These are phyloP conservation scores for Colletotrichum australisinense DNA, from an alignment of 2,329 filamentous ascomycete genomes.

Conservation along the genomic window DNA sequence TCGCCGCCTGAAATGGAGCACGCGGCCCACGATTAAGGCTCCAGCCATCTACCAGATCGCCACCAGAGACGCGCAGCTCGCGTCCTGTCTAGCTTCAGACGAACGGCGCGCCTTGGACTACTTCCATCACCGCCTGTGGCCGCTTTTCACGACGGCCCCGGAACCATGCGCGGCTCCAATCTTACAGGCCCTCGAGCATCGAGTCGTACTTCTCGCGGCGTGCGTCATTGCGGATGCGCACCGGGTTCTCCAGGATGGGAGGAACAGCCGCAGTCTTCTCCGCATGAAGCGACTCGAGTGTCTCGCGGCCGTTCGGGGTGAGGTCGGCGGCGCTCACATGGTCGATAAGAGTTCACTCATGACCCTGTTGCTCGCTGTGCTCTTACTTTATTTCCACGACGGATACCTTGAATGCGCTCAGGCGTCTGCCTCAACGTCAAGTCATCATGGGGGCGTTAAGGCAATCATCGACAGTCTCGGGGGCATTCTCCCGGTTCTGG, in stretches of 20 bases:
- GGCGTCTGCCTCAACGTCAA: slow-evolving; percentile 40
- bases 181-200: slow-evolving; percentile 44
- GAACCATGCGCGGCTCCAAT: slow-evolving; percentile 46
- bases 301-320: slow-evolving; percentile 45
- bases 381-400: slow-evolving; percentile 55
- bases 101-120: slow-evolving; percentile 47
- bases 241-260: slow-evolving; percentile 45
- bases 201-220: slow-evolving; percentile 46
- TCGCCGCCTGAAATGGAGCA: slow-evolving; percentile 54
- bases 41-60: slow-evolving; percentile 44
- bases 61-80: slow-evolving; percentile 37
- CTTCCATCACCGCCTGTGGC: slow-evolving; percentile 47
- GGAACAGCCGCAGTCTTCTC: slow-evolving; percentile 40
- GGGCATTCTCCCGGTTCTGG: slow-evolving; percentile 41
- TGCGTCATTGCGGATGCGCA: slow-evolving; percentile 48
- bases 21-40: slow-evolving; percentile 45
- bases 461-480: slow-evolving; percentile 49
- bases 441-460: slow-evolving; percentile 48
- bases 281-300: slow-evolving; percentile 44
- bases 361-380: slow-evolving; percentile 51
- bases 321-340: slow-evolving; percentile 41
- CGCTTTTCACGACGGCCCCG: slow-evolving; percentile 42
- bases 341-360: slow-evolving; percentile 46
- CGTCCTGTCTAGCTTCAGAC: slow-evolving; percentile 41
- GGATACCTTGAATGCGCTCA: slow-evolving; percentile 48